These are phyloP conservation scores for Mycogone perniciosa DNA, from an alignment of 2,329 filamentous ascomycete species.

Conservation along the genomic window DNA sequence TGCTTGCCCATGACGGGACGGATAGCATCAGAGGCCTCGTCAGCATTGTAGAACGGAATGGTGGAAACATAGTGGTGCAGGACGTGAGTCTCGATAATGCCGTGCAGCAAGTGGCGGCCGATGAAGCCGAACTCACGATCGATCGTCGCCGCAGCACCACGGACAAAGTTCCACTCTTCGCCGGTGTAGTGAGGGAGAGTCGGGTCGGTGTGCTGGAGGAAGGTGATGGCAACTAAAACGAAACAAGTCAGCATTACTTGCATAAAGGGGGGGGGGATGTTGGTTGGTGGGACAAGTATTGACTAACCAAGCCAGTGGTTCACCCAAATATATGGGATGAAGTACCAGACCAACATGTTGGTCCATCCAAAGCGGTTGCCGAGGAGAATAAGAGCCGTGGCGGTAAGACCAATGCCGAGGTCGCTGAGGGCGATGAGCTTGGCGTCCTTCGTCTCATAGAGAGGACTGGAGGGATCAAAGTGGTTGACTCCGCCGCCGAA, in stretches of 20 bases:
- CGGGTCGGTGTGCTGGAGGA: constrained; percentile 94
- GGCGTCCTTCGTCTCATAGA: constrained; percentile 89
- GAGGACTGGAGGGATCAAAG: constrained; percentile 79
- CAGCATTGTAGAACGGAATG: constrained; percentile 95
- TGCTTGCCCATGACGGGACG: constrained; percentile 91
- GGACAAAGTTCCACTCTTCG: constrained; percentile 84
- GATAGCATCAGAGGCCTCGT: constrained; percentile 91
- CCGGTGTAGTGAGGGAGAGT: constrained; percentile 86
- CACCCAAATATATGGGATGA: constrained; percentile 91
- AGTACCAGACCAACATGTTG: constrained; percentile 93
- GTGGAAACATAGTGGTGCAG: constrained; percentile 95
- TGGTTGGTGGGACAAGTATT: background rate
- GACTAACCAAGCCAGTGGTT: constrained; percentile 96
- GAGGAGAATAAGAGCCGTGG: constrained; percentile 58
- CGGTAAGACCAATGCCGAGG: constrained; percentile 64
- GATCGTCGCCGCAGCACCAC: constrained; percentile 90
- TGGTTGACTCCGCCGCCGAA: constrained; percentile 80
- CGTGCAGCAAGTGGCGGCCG: constrained; percentile 83
- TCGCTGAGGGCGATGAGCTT: constrained; percentile 83
- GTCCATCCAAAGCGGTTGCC: constrained; percentile 72
- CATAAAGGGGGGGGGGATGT: background rate
- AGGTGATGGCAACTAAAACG: constrained; percentile 87
- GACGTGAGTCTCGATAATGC: constrained; percentile 96
- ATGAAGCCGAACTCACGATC: constrained; percentile 97
- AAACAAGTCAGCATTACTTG: constrained; percentile 21